Conservation (phyloP, 2,329 filamentous ascomycete species). For the Samsoniella hepiali region DNA sequence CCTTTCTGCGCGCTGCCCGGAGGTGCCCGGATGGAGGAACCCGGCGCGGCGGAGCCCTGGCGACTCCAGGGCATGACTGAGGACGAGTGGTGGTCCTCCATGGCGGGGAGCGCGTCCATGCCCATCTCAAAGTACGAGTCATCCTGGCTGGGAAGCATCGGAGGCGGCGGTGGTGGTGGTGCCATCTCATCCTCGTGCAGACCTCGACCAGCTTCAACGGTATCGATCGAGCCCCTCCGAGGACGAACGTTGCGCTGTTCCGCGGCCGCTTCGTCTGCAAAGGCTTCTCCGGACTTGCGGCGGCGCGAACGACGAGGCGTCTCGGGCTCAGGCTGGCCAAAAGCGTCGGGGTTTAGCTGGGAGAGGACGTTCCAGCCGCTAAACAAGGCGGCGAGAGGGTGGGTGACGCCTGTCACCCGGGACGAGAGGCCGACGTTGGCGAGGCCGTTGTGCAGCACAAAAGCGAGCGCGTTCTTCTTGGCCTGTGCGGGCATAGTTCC, state of each 20-base stretch:
- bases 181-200: slow-evolving; percentile 28
- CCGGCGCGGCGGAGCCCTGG: slow-evolving; percentile 41
- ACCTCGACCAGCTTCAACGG: slow-evolving; percentile 29
- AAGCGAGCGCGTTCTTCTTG: slow-evolving; percentile 34
- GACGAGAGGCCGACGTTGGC: slow-evolving; percentile 28
- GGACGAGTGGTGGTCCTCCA: slow-evolving; percentile 63
- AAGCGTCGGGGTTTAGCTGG: slow-evolving; percentile 3
- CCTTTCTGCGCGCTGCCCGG: slow-evolving; percentile 37
- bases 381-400: slow-evolving; percentile 44
- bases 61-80: slow-evolving; percentile 54
- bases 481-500: slow-evolving; percentile 35
- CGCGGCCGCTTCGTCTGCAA: slow-evolving; percentile 35
- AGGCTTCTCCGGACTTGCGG: slow-evolving; percentile 44
- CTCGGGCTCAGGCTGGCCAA: slow-evolving; percentile 32
- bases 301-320: slow-evolving; percentile 29
- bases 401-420: slow-evolving; percentile 28
- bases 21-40: slow-evolving; percentile 40
- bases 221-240: slow-evolving; percentile 21
- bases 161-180: slow-evolving; percentile 25
- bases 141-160: slow-evolving; percentile 29
- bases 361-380: slow-evolving; percentile 31
- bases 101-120: slow-evolving; percentile 61
- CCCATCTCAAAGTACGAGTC: slow-evolving; percentile 60
- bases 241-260: slow-evolving; percentile 6
- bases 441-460: slow-evolving; percentile 36